These are phyloP conservation scores for Rhamnella rubrinervis DNA, from an alignment of 331 rosid species.

Conservation along the genomic window DNA sequence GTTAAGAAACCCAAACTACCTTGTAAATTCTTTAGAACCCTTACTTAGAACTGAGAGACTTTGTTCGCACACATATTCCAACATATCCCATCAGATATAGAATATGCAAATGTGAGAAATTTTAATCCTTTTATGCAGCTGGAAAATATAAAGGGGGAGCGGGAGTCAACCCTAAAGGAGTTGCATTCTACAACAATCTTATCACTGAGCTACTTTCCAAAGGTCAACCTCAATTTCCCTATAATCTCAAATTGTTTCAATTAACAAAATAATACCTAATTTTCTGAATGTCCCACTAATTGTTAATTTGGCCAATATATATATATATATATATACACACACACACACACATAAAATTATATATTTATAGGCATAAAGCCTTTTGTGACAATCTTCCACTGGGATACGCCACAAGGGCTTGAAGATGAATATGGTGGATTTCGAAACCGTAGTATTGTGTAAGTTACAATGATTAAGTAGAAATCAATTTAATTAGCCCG, in stretches of 20 bases:
- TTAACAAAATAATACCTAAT: too few relatives aligned
- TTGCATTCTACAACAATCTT: conserved; percentile 55
- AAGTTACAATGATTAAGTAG: neutral
- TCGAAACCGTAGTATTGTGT: conserved; percentile 2
- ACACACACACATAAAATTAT: too few relatives aligned
- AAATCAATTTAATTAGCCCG: too few relatives aligned
- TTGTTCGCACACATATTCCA: too few relatives aligned
- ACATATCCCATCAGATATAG: too few relatives aligned
- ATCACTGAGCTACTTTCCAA: conserved; percentile 46
- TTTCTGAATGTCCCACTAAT: neutral
- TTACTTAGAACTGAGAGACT: too few relatives aligned
- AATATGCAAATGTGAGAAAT: neutral
- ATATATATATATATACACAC: too few relatives aligned
- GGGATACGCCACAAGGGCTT: neutral
- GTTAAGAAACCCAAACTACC: too few relatives aligned
- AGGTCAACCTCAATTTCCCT: conserved; percentile 22
- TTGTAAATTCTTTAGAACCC: too few relatives aligned
- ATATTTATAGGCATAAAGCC: neutral
- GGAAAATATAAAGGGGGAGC: conserved; percentile 25
- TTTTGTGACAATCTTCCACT: conserved; percentile 8
- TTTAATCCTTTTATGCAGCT: conserved; percentile 23
- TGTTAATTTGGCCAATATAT: too few relatives aligned
- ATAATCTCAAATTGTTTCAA: too few relatives aligned
- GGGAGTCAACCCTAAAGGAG: conserved; percentile 39
- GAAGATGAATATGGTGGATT: conserved; percentile 3